Base-by-base conservation (phyloP, 169 alveolate genomes). In the Plasmodium billcollinsi region DNA sequence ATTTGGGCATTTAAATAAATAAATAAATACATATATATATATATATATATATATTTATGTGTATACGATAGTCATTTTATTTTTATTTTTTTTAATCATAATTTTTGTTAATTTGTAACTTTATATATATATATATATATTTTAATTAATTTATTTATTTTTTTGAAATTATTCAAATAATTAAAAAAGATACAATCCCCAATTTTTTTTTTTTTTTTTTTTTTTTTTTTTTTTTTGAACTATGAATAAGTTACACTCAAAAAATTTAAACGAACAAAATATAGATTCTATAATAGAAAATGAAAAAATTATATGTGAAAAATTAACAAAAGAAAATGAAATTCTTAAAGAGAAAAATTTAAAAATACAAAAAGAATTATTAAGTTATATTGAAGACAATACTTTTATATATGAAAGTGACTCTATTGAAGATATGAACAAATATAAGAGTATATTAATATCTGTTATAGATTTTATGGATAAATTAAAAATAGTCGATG, bases 281-380 rank as follows among this genome's bases (percentile, higher is more conserved):
- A 29, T 80, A 11, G 90, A 66, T 29, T 43, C 24, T 3, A n/a
- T 80, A 20, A 80, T 80, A 56, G 29, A 80, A 15, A 33, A 69
- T 8, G 90, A 80, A 71, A 15, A 67, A 67, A 47, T 24, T n/a
- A 67, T 52, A 43, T 50, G 39, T 26, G 73, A 29, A 80, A 52
- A 61, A 7, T 71, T 80, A 59, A 52, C 15, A 54, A 21, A 11
- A 0, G 78, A 80, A 65, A 80, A 80, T 80, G 80, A 80, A 67
- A 12, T 66, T 43, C 66, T 80, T 54, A 80, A 80, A 66, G 90
- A 66, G 65, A 52, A 67, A n/a, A 80, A 80, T 26, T 24, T 70
- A 20, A n/a, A 66, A 58, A 80, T 80, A 66, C 80, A 66, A 26
- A 14, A 54, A 6, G 39, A 61, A 67, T 59, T 80, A 61, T 67